Evolutionary conservation across 176 grass and related monocot species (phyloP).

Genomic region (Calamus simplicifolius): DNA sequence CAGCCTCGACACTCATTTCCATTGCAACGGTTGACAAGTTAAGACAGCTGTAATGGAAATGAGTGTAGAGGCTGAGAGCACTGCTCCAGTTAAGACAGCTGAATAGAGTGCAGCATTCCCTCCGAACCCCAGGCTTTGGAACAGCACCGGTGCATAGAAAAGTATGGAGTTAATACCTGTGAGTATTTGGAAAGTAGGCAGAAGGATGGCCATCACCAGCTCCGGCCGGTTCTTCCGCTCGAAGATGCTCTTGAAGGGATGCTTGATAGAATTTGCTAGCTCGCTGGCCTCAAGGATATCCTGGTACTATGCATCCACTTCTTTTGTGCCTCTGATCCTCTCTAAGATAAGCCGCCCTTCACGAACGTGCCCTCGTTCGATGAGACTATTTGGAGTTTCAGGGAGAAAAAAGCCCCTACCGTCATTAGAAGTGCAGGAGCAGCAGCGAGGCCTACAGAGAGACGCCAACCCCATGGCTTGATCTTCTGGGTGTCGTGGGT

Average conservation of each 20-base stretch:
- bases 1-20: too few relatives aligned
- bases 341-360: slow-evolving; percentile 59
- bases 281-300: slow-evolving; percentile 87
- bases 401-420: slow-evolving; percentile 57
- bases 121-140: too few relatives aligned
- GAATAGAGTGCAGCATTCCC: too few relatives aligned
- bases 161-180: too few relatives aligned
- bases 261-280: slow-evolving; percentile 70
- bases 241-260: slow-evolving; percentile 83
- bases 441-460: slow-evolving; percentile 71
- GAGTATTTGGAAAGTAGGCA: too few relatives aligned
- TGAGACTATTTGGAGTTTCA: slow-evolving; percentile 93
- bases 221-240: slow-evolving; percentile 69
- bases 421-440: slow-evolving; percentile 73
- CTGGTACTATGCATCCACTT: slow-evolving; percentile 74
- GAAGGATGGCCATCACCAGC: too few relatives aligned
- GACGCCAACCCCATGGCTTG: slow-evolving; percentile 77
- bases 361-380: slow-evolving; percentile 49
- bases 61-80: too few relatives aligned
- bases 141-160: too few relatives aligned
- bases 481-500: slow-evolving; percentile 84
- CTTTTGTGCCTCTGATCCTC: slow-evolving; percentile 63
- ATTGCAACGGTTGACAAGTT: too few relatives aligned
- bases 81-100: too few relatives aligned
- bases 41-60: too few relatives aligned